Base-by-base conservation (phyloP, 768 basidiomycete genomes). In the Tricholoma matsutake region DNA sequence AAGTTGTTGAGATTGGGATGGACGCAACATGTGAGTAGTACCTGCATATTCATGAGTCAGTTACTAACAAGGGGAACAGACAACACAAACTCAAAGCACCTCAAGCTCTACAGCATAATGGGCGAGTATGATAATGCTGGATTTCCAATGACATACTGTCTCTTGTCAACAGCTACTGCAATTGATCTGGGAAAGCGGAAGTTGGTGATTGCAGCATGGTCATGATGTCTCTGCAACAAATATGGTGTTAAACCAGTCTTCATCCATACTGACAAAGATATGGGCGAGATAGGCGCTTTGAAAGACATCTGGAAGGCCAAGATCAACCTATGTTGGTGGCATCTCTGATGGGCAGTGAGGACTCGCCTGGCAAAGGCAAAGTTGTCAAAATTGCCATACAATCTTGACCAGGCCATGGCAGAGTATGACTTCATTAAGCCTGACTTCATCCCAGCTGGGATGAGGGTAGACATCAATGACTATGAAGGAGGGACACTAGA, bases 1-100 rank as follows among this genome's bases (percentile, higher is more conserved):
- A 57, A 41, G 37, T 57, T n/a, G 16, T 57, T 29, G 56, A 57
- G 37, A 57, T 57, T 57, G 56, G 32, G 18, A 55, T 55, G 54
- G 54, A 47, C 7, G 45, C 45, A 47, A 47, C 45, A 6, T 47
- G 45, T 47, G 9, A 47, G 45, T 22, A 22, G 45, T 11, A 47
- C 45, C 45, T 47, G 45, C 45, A 22, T 47, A 8, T 47, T 47
- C 45, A 22, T 25, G 22, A 22, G 20, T 47, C 9, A 47, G 45
- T 47, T 41, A 20, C 45, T 45, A 45, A 45, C 43, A 6, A 7
- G 20, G 6, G 20, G 7, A 18, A 47, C 8, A 47, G 22, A 25
- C 20, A 47, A 9, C 45, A 25, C 3, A 3, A 25, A 25, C 22
- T 25, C 22, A 25, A 25, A 25, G 3, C 3, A 25, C 22, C 22